phyloP scores from a whole-genome alignment of 1,284 basidiomycete species.

The Ustilago sp. region DNA sequence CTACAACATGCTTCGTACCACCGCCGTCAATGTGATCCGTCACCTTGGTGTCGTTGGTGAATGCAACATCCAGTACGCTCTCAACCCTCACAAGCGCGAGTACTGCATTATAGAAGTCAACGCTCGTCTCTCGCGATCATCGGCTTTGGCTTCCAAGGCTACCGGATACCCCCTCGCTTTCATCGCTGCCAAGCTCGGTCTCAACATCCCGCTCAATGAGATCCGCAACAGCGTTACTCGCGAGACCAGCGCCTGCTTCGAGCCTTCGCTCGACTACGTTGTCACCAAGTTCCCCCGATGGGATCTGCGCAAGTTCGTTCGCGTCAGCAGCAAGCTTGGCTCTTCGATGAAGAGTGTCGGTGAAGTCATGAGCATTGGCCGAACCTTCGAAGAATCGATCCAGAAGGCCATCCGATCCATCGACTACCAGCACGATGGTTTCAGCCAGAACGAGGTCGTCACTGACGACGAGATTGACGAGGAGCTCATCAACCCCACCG shows the following conservation, averaged over 20 bases:
- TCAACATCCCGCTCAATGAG: conserved; percentile 96
- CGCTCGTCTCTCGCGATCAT: conserved; percentile 97
- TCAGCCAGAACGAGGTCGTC: conserved; percentile 86
- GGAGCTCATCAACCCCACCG: conserved; percentile 87
- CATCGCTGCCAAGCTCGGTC: conserved; percentile 96
- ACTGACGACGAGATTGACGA: conserved; percentile 79
- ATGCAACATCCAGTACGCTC: conserved; percentile 98
- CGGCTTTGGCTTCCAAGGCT: conserved; percentile 96
- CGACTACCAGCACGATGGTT: conserved; percentile 92
- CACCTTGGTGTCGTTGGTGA: conserved; percentile 97
- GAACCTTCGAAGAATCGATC: conserved; percentile 97
- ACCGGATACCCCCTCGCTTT: conserved; percentile 98
- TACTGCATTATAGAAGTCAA: conserved; percentile 99
- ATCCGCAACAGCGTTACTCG: conserved; percentile 98
- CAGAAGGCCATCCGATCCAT: conserved; percentile 98
- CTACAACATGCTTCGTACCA: conserved; percentile 98
- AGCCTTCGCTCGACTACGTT: conserved; percentile 95
- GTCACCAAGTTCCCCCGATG: conserved; percentile 99
- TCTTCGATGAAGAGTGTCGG: conserved; percentile 90
- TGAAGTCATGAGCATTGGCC: conserved; percentile 98
- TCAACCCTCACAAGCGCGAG: conserved; percentile 93
- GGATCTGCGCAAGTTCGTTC: conserved; percentile 96
- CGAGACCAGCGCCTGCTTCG: conserved; percentile 96
- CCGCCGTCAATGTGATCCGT: conserved; percentile 96
- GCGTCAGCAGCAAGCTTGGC: conserved; percentile 66